Evolutionary conservation across 352 stramenopile genomes (phyloP).

Genomic region (Phytophthora pluvialis): DNA sequence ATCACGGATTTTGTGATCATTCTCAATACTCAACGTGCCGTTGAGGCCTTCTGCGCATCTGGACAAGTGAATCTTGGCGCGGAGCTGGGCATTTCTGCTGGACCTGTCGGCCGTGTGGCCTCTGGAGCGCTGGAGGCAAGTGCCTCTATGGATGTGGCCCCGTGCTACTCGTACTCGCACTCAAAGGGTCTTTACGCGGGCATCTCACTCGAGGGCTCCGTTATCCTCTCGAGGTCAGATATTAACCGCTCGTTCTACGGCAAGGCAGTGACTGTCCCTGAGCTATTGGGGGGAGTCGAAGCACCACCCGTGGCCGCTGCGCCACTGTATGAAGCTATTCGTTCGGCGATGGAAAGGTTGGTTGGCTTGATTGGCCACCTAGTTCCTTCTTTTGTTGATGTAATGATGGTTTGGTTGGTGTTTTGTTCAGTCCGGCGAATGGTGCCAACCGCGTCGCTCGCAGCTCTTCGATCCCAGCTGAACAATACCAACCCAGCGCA

Average conservation of each 20-base stretch:
- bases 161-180: constrained; percentile 93
- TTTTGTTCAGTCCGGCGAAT: constrained; percentile 60
- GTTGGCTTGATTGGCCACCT: constrained; percentile 8
- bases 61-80: constrained; percentile 92
- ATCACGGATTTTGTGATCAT: constrained; percentile 95
- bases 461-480: constrained; percentile 20
- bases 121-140: constrained; percentile 78
- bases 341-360: constrained; percentile 69
- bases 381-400: constrained; percentile 1
- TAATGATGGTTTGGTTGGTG: constrained; percentile 1
- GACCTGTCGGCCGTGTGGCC: constrained; percentile 90
- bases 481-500: constrained; percentile 6
- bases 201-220: constrained; percentile 90
- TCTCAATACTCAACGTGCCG: constrained; percentile 89
- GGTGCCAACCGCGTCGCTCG: constrained; percentile 53
- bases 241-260: constrained; percentile 95
- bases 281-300: constrained; percentile 83
- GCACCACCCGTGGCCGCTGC: constrained; percentile 79
- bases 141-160: constrained; percentile 79
- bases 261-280: constrained; percentile 58
- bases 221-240: constrained; percentile 88
- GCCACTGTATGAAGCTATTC: constrained; percentile 88
- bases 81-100: constrained; percentile 88
- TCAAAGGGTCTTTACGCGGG: constrained; percentile 91
- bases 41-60: constrained; percentile 88